These are phyloP conservation scores for Tylopilus intermedius DNA, from an alignment of 768 basidiomycete genomes.

Conservation along the genomic window DNA sequence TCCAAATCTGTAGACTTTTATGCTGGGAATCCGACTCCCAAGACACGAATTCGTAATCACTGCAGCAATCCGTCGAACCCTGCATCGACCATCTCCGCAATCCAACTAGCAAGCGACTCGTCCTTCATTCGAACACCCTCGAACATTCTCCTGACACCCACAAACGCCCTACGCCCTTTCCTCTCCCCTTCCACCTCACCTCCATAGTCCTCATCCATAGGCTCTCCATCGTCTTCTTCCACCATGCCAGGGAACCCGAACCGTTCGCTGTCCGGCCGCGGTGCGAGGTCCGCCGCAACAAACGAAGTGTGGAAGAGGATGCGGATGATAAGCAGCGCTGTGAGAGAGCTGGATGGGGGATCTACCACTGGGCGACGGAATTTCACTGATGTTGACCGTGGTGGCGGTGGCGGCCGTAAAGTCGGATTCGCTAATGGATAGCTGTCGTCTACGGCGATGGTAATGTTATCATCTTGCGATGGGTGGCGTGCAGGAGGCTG, in stretches of 20 bases:
- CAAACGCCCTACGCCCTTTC: constrained; percentile 68
- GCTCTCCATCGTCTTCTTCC: constrained; percentile 72
- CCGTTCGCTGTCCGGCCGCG: constrained; percentile 74
- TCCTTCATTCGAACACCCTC: constrained; percentile 64
- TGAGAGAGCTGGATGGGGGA: constrained; percentile 69
- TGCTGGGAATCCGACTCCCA: neutral
- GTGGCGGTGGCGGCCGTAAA: constrained; percentile 62
- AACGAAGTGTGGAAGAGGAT: constrained; percentile 80
- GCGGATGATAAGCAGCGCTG: constrained; percentile 77
- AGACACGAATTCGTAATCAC: constrained; percentile 3
- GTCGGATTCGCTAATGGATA: constrained; percentile 64
- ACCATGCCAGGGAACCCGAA: constrained; percentile 86
- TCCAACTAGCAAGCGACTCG: constrained; percentile 54
- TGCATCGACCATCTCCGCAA: constrained; percentile 56
- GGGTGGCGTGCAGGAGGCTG: constrained; percentile 56
- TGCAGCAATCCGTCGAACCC: constrained; percentile 32
- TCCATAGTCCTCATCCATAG: constrained; percentile 30
- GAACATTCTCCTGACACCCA: constrained; percentile 52
- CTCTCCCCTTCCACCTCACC: constrained; percentile 65
- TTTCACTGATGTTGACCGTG: constrained; percentile 55
- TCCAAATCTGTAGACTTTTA: neutral
- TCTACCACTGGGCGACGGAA: constrained; percentile 57
- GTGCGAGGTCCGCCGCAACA: constrained; percentile 57
- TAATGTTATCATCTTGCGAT: constrained; percentile 69
- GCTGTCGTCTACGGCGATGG: constrained; percentile 53